Percentiles rank a stretch among this genome's conserved stretches.
phyloP scores from a whole-genome alignment of 306 rosid species.

The Dalbergia oliveri region DNA sequence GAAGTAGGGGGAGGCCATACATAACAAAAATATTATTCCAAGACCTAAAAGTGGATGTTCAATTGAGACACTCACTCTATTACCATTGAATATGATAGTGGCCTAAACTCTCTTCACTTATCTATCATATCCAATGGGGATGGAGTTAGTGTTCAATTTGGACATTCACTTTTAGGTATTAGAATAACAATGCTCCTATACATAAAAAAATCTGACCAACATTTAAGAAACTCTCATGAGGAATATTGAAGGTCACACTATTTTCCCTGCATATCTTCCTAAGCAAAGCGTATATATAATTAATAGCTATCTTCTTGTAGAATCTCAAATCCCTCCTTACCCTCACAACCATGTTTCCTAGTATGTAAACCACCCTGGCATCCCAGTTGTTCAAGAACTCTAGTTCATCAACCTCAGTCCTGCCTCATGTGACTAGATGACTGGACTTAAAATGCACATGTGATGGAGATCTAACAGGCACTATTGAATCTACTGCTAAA shows the following conservation, averaged over 20 bases:
- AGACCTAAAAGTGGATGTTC: too few relatives aligned
- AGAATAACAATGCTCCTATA: too few relatives aligned
- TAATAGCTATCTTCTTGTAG: constrained; percentile 77
- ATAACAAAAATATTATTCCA: too few relatives aligned
- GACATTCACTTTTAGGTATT: too few relatives aligned
- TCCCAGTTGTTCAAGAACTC: constrained; percentile 78
- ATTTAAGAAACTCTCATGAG: constrained; percentile 92
- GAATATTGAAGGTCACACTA: constrained; percentile 91
- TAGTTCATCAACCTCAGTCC: constrained; percentile 73
- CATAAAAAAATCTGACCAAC: constrained; percentile 93
- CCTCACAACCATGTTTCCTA: constrained; percentile 81
- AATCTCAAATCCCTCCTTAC: constrained; percentile 78
- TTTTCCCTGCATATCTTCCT: constrained; percentile 91
- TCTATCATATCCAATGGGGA: too few relatives aligned
- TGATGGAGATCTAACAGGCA: constrained; percentile 59
- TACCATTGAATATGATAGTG: too few relatives aligned
- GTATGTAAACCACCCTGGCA: constrained; percentile 92
- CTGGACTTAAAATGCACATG: constrained; percentile 47
- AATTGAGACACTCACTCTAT: too few relatives aligned
- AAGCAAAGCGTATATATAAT: constrained; percentile 88
- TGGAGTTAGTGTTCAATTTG: too few relatives aligned
- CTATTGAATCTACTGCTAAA: constrained; percentile 72
- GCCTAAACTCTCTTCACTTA: too few relatives aligned
- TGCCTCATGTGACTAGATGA: constrained; percentile 59
- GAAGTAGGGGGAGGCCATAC: too few relatives aligned